Evolutionary conservation across 2,329 filamentous ascomycete species (phyloP), one percentile per base, ranked within the genome.

Genomic region (Aspergillus japonicus): DNA sequence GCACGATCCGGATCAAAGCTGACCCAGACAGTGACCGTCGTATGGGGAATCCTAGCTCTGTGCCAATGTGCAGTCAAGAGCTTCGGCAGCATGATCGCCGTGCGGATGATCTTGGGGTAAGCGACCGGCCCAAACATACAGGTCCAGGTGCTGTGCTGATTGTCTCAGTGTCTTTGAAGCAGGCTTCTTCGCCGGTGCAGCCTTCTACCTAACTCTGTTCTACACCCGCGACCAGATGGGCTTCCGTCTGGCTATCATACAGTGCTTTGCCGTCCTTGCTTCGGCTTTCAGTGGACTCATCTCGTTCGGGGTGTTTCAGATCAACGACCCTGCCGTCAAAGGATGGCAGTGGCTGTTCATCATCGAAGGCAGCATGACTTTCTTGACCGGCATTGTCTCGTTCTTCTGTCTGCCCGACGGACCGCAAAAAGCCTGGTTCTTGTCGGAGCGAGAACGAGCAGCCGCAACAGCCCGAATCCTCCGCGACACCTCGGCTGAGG

Each of bases 191-290:
- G 79, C 82, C 4, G 77, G 81, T 0, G 79, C 81, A 14, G 82
- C 85, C 2, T 85, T 83, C 69, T 86, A 82, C 62, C 68, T 82
- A 7, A 80, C 83, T 0, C 75, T 83, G 0, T 85, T 85, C 48
- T 81, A 73, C 58, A 70, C 65, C 0, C 66, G 71, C 2, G 67
- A 66, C 11, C 75, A 80, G 60, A 76, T 80, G 64, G 78, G 75
- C 0, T 78, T 80, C 52, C 75, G 78, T 11, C 75, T 77, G 3
- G 78, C 77, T 3, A 75, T 78, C n/a, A 78, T 80, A 66, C 80
- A 80, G 48, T 77, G 73, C 0, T 77, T 71, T 52, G 75, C 77
- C 2, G 69, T 79, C 8, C 70, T 80, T 1, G 78, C 74, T 1
- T 78, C 74, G 0, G 72, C 74, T 1, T 77, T 79, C 52, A 76